Base-by-base conservation (phyloP, 495 filamentous ascomycete species). In the Hyphodiscus hymeniophilus region DNA sequence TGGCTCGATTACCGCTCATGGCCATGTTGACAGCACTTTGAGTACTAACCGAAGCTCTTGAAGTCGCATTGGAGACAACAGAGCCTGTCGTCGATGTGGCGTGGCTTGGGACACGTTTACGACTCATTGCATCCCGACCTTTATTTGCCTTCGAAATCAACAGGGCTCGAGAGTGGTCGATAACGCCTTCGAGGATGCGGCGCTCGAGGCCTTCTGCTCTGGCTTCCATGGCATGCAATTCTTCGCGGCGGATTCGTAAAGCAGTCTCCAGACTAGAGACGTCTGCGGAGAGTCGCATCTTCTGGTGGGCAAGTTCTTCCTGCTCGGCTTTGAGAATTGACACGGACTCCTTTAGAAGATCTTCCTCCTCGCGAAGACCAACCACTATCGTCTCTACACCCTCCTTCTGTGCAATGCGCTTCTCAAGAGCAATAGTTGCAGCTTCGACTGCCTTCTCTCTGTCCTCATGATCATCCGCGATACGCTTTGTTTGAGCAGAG, bases 101-200 rank as follows among this genome's bases (percentile, higher is more conserved):
- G 45, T 66, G 70, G 30, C 72, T 78, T 10, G 76, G 73, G 16
- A 86, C 77, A n/a, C 87, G 76, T 63, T 87, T 89, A 40, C 85
- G 75, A 64, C 74, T 83, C 80, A 87, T 85, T 50, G 62, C 66
- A 50, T 68, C 66, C 63, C 50, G 64, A 65, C 51, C 63, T 59
- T 48, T 60, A 48, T 51, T 63, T 61, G 7, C 65, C 57, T 82
- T 80, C 13, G 79, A 77, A 48, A 94, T 79, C 34, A 96, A 76
- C 15, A 97, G 70, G 5, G 84, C 81, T 16, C 89, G 83, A 26
- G 92, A 95, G 58, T 96, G 90, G 58, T 98, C 89, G 51, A 98
- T 88, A 32, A 97, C 87, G 23, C 89, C 88, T 48, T 97, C 91
- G 23, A 98, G 68, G 49, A 98, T 95, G 8, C 91, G 79, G 36